These are phyloP conservation scores for Globisporangium echinulatum DNA, from an alignment of 352 stramenopile genomes.

Conservation along the genomic window DNA sequence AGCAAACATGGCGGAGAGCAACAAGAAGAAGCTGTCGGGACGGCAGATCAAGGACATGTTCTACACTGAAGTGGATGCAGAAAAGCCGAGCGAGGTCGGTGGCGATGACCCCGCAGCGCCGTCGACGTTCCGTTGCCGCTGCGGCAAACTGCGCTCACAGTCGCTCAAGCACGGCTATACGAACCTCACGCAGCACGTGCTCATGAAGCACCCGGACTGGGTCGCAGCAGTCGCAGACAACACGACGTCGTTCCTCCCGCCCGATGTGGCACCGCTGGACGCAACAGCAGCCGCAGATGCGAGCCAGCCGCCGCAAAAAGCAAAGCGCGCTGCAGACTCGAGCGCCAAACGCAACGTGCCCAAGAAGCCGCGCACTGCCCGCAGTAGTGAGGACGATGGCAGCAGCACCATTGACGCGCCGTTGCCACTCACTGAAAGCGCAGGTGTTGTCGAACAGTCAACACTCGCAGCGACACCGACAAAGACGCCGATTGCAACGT, in stretches of 20 bases:
- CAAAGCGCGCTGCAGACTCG: background rate
- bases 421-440: no score
- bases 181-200: conserved; percentile 60
- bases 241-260: conserved; percentile 12
- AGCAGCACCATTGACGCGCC: background rate
- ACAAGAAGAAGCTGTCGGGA: conserved; percentile 29
- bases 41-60: conserved; percentile 45
- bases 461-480: no score
- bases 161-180: conserved; percentile 51
- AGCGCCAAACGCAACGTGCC: background rate
- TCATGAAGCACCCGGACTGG: conserved; percentile 63
- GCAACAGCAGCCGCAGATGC: background rate
- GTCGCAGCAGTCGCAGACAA: conserved; percentile 21
- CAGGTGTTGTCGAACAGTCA: no score
- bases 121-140: conserved; percentile 50
- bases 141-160: conserved; percentile 50
- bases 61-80: conserved; percentile 26
- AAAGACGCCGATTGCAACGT: background rate
- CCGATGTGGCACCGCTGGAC: conserved; percentile 7
- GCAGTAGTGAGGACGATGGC: background rate
- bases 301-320: background rate
- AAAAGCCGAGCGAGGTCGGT: background rate
- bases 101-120: conserved; percentile 1
- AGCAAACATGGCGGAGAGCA: background rate
- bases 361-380: background rate